Evolutionary conservation across 495 filamentous ascomycete species (phyloP).

Genomic region (Podospora didyma): DNA sequence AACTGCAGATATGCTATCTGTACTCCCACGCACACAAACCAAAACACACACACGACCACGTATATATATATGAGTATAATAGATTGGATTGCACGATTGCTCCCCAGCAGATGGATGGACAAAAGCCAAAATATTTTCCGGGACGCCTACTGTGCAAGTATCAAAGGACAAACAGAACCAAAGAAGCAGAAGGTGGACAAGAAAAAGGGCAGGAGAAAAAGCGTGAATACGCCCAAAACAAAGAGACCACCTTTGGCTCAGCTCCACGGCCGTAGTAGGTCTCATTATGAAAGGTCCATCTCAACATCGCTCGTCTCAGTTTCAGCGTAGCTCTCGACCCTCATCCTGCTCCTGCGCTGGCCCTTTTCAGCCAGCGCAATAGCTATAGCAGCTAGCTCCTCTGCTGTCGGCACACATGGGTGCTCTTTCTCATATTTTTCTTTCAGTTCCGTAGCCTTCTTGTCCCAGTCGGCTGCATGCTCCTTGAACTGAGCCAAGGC

Average conservation of each 20-base stretch:
- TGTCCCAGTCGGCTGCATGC: constrained; percentile 65
- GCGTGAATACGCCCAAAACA: not conserved
- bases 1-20: too few species aligned
- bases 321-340: constrained; percentile 39
- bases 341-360: constrained; percentile 23
- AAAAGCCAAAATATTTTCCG: too few species aligned
- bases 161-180: too few species aligned
- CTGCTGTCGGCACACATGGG: constrained; percentile 22
- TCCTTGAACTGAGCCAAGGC: constrained; percentile 54
- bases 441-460: constrained; percentile 54
- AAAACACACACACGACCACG: not conserved
- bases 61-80: not conserved
- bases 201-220: too few species aligned
- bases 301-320: constrained; percentile 28
- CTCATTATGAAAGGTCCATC: not conserved
- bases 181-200: too few species aligned
- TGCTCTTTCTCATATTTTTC: constrained; percentile 59
- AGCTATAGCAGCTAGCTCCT: not conserved
- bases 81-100: not conserved
- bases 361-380: not conserved
- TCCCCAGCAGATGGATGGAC: not conserved
- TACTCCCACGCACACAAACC: too few species aligned
- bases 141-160: too few species aligned
- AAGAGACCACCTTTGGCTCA: not conserved
- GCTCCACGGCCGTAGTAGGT: not conserved